These are phyloP conservation scores for Alternaria conjuncta DNA, from an alignment of 2,329 filamentous ascomycete genomes.

Conservation along the genomic window DNA sequence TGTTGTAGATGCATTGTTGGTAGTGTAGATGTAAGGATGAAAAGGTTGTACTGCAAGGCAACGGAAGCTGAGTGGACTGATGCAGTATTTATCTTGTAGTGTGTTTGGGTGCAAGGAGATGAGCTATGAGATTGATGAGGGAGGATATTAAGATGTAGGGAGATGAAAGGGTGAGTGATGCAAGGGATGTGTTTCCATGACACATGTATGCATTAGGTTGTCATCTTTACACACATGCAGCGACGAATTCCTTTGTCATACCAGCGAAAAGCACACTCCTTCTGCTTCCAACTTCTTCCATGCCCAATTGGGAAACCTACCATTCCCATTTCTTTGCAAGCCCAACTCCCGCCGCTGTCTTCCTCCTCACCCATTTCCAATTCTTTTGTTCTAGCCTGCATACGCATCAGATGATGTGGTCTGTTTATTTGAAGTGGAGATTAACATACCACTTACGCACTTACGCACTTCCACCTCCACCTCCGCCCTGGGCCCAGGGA, in stretches of 20 bases:
- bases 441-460: not conserved
- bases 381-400: not conserved
- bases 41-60: not conserved
- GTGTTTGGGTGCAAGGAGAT: not conserved
- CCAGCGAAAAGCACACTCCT: not conserved
- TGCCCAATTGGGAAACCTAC: not conserved
- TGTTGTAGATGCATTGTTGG: not conserved
- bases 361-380: not conserved
- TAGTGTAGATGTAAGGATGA: not conserved
- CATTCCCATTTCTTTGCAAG: not conserved
- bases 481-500: not conserved
- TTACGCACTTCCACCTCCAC: not conserved
- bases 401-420: not conserved
- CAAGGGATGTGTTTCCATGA: not conserved
- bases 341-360: not conserved
- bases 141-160: not conserved
- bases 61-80: not conserved
- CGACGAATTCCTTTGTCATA: not conserved
- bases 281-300: not conserved
- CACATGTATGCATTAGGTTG: not conserved
- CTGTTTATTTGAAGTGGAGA: accelerated
- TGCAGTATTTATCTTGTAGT: not conserved
- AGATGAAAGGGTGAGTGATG: not conserved
- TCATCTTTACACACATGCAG: not conserved
- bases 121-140: not conserved